These are phyloP conservation scores for Claviceps humidiphila DNA, from an alignment of 2,329 filamentous ascomycete genomes.

Conservation along the genomic window DNA sequence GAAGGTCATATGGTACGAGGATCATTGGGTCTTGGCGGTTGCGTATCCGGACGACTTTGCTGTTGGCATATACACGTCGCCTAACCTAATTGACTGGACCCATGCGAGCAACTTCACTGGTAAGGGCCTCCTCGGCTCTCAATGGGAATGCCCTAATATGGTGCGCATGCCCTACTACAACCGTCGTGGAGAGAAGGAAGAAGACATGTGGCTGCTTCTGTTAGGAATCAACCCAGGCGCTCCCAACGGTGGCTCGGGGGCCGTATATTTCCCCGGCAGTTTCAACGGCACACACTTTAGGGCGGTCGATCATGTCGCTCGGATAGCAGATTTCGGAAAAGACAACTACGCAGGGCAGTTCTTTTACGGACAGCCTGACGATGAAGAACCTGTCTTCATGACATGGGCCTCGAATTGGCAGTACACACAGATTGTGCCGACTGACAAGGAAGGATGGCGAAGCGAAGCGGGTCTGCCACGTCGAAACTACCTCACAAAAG, in stretches of 20 bases:
- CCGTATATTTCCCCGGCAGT: constrained; percentile 41
- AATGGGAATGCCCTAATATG: constrained; percentile 53
- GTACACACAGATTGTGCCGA: constrained; percentile 18
- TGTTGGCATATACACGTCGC: constrained; percentile 48
- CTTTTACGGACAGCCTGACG: constrained; percentile 14
- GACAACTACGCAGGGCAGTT: constrained; percentile 25
- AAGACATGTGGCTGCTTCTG: constrained; percentile 27
- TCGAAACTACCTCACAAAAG: constrained; percentile 35
- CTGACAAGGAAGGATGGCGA: constrained; percentile 18
- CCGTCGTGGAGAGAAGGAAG: constrained; percentile 16
- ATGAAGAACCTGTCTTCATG: constrained; percentile 18
- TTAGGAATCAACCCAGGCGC: constrained; percentile 45
- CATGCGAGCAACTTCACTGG: constrained; percentile 38
- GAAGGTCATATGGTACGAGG: constrained; percentile 46
- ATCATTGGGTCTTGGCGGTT: constrained; percentile 45
- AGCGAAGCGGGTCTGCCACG: constrained; percentile 27
- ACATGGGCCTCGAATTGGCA: constrained; percentile 25
- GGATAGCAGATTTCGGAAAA: constrained; percentile 22
- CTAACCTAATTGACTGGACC: constrained; percentile 45
- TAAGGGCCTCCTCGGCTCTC: constrained; percentile 36
- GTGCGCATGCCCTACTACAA: constrained; percentile 36
- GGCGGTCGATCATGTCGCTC: constrained; percentile 15
- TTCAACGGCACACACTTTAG: constrained; percentile 53
- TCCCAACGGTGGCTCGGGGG: constrained; percentile 40
- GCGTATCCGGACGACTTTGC: constrained; percentile 38